Conservation (phyloP, 78 protist species). For the Acrasis kona region DNA sequence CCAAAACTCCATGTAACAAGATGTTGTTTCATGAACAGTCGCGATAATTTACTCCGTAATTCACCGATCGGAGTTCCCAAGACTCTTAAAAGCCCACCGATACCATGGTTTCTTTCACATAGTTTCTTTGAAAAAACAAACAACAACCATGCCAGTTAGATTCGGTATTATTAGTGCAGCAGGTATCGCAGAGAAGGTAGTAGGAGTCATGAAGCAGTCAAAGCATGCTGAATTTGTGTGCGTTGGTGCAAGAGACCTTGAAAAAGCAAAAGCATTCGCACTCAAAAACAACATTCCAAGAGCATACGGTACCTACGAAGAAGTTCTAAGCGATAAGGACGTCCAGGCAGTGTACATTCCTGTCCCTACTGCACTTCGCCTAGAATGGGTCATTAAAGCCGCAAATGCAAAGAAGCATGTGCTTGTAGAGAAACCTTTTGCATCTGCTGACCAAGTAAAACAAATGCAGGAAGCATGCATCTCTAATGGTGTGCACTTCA, state of each 20-base stretch:
- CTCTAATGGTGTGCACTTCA: neutral
- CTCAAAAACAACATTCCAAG: neutral
- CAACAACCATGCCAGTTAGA: too few species aligned
- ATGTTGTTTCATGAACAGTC: too few species aligned
- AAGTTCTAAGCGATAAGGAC: neutral
- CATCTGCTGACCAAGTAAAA: neutral
- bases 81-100: too few species aligned
- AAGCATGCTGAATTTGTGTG: neutral
- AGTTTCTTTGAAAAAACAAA: too few species aligned
- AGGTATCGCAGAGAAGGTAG: neutral
- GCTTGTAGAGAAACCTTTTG: constrained; percentile 3
- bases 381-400: neutral
- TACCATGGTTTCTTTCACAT: too few species aligned
- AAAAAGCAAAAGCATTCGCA: constrained; percentile 4
- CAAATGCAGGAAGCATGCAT: neutral
- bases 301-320: constrained; percentile 9
- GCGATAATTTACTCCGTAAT: too few species aligned
- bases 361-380: neutral
- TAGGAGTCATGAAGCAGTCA: neutral
- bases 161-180: neutral
- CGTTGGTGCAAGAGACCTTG: neutral
- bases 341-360: constrained; percentile 13
- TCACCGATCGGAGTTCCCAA: too few species aligned
- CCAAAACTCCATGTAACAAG: too few species aligned
- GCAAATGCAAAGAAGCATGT: constrained; percentile 9